A percentile compares a stretch with the other conserved stretches of the same genome.
Conservation (phyloP, 768 basidiomycete genomes). For the Leccinum longicurvipes region DNA sequence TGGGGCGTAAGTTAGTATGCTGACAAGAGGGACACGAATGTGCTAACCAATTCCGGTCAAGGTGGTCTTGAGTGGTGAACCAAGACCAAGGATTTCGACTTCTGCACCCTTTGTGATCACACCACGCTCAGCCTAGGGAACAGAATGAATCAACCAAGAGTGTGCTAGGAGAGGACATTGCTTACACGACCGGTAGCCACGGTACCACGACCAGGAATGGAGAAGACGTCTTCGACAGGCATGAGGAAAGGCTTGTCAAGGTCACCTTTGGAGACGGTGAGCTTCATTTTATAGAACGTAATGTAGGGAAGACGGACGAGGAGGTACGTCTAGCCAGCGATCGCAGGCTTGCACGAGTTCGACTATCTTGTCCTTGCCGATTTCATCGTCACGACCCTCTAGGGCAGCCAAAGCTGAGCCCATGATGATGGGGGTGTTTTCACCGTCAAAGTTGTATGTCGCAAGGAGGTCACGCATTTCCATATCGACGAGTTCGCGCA, state of each 20-base stretch:
- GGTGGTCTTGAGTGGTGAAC: conserved; percentile 80
- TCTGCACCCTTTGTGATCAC: conserved; percentile 87
- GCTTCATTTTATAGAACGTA: not conserved
- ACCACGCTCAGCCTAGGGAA: conserved; percentile 81
- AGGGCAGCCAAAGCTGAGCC: conserved; percentile 95
- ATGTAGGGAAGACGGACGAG: conserved; percentile 51
- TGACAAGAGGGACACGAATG: not conserved
- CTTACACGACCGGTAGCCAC: conserved; percentile 91
- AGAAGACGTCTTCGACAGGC: conserved; percentile 95
- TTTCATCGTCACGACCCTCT: conserved; percentile 77
- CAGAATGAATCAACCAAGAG: not conserved
- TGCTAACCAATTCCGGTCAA: conserved; percentile 83
- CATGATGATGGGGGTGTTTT: conserved; percentile 97
- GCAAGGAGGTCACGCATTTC: conserved; percentile 96
- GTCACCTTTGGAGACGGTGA: conserved; percentile 57
- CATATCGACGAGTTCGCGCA: conserved; percentile 99
- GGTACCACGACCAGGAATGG: conserved; percentile 97
- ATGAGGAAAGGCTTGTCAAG: conserved; percentile 97
- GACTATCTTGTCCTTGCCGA: conserved; percentile 75
- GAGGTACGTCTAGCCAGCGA: conserved; percentile 90
- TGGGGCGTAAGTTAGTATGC: conserved; percentile 4
- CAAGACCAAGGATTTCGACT: conserved; percentile 89
- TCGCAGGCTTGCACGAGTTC: conserved; percentile 88
- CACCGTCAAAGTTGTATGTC: conserved; percentile 94
- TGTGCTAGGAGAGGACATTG: not conserved